These are phyloP conservation scores for Mycena sanguinolenta DNA, from an alignment of 768 basidiomycete species.

Conservation along the genomic window DNA sequence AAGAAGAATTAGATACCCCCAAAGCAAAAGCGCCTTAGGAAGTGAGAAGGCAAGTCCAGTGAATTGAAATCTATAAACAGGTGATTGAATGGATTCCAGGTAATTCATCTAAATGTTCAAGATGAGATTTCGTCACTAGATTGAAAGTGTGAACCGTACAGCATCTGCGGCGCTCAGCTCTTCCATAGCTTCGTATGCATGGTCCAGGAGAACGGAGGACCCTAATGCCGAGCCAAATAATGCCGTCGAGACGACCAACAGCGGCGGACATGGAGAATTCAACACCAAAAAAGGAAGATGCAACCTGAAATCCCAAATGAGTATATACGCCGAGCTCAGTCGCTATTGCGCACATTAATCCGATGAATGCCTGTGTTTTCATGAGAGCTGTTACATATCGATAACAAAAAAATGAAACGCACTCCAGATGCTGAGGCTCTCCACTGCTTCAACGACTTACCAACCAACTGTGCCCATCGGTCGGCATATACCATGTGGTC, in stretches of 20 bases:
- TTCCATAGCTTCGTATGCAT: constrained; percentile 53
- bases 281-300: constrained; percentile 51
- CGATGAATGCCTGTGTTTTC: constrained; percentile 26
- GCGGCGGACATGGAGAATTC: constrained; percentile 38
- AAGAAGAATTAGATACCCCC: constrained; percentile 54
- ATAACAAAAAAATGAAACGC: constrained; percentile 35
- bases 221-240: constrained; percentile 50
- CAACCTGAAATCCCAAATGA: constrained; percentile 42
- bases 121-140: background rate
- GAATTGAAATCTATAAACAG: constrained; percentile 58
- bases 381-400: constrained; percentile 36
- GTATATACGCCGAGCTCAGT: background rate
- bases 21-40: constrained; percentile 66
- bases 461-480: constrained; percentile 66
- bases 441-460: constrained; percentile 63
- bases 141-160: constrained; percentile 47
- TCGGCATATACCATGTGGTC: constrained; percentile 68
- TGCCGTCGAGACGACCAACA: constrained; percentile 48
- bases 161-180: constrained; percentile 53
- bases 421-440: constrained; percentile 54
- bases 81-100: constrained; percentile 51
- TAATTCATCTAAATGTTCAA: constrained; percentile 47
- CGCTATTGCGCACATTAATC: constrained; percentile 17
- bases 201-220: constrained; percentile 49
- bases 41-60: constrained; percentile 65